These are phyloP conservation scores for Hypoxylon rubiginosum DNA, from an alignment of 2,329 filamentous ascomycete species.

Conservation along the genomic window DNA sequence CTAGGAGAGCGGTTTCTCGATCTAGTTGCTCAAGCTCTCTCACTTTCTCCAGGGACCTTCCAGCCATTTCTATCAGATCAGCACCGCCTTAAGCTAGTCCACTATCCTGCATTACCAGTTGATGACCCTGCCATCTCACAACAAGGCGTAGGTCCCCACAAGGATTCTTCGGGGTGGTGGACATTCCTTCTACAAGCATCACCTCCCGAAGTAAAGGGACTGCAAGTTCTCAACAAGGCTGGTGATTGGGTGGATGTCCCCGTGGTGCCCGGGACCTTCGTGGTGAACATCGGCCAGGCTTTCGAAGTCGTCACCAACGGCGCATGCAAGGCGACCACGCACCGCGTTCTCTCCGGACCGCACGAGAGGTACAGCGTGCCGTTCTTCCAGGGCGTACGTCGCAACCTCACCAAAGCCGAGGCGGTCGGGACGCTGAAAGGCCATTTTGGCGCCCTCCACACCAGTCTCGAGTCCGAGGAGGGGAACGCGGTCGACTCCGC, in stretches of 20 bases:
- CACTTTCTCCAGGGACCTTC: slow-evolving; percentile 62
- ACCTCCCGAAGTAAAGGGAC: slow-evolving; percentile 61
- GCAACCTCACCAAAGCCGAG: slow-evolving; percentile 60
- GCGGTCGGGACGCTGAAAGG: slow-evolving; percentile 55
- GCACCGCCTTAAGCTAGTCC: slow-evolving; percentile 71
- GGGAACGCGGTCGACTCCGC: slow-evolving; percentile 61
- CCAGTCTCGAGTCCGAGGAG: slow-evolving; percentile 53
- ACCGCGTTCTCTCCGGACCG: slow-evolving; percentile 56
- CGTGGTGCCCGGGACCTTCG: slow-evolving; percentile 62
- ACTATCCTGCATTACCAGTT: slow-evolving; percentile 59
- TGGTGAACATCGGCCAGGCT: slow-evolving; percentile 71
- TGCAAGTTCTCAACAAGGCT: slow-evolving; percentile 64
- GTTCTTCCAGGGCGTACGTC: slow-evolving; percentile 64
- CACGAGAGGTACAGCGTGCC: slow-evolving; percentile 59
- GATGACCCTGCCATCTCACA: slow-evolving; percentile 26
- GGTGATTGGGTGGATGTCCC: slow-evolving; percentile 66
- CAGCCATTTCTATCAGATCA: slow-evolving; percentile 67
- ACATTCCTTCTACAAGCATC: slow-evolving; percentile 74
- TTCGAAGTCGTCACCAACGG: slow-evolving; percentile 70
- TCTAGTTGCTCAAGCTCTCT: slow-evolving; percentile 69
- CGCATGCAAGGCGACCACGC: slow-evolving; percentile 65
- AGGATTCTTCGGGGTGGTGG: slow-evolving; percentile 74
- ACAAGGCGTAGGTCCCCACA: slow-evolving; percentile 74
- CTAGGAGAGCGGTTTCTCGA: slow-evolving; percentile 67
- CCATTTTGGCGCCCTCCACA: slow-evolving; percentile 53